These are phyloP conservation scores for Bruguiera hainesii DNA, from an alignment of 441 rosid genomes.

Conservation along the genomic window DNA sequence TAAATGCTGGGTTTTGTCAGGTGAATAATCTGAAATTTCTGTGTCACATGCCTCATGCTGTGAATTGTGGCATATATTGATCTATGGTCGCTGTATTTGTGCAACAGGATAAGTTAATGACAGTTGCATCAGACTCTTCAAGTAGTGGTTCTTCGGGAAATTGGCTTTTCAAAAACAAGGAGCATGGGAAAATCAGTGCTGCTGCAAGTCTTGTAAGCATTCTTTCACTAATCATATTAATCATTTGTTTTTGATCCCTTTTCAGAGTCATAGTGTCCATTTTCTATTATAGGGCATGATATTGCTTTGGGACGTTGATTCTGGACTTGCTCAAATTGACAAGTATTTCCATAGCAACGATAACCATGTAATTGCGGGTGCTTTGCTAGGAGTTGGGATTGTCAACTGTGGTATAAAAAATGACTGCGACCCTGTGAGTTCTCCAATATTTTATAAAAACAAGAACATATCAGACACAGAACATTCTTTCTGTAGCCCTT, in stretches of 20 bases:
- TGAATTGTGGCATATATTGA: slow-evolving; percentile 10
- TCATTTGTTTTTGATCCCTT: background rate
- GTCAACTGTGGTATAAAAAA: slow-evolving; percentile 77
- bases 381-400: slow-evolving; percentile 90
- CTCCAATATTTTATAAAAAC: slow-evolving; percentile 2
- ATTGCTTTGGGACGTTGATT: slow-evolving; percentile 87
- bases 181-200: slow-evolving; percentile 94
- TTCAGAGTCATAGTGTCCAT: slow-evolving; percentile 22
- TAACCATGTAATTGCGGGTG: slow-evolving; percentile 85
- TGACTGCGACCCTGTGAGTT: slow-evolving; percentile 94
- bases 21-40: slow-evolving; percentile 30
- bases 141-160: slow-evolving; percentile 65
- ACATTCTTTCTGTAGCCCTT: slow-evolving; percentile 10
- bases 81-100: slow-evolving; percentile 11
- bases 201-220: slow-evolving; percentile 87
- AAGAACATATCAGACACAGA: background rate
- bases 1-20: slow-evolving; percentile 98
- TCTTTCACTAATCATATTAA: slow-evolving; percentile 4
- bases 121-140: slow-evolving; percentile 66
- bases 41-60: background rate
- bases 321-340: slow-evolving; percentile 88
- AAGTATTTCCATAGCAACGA: slow-evolving; percentile 88
- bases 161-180: slow-evolving; percentile 97
- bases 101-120: slow-evolving; percentile 92
- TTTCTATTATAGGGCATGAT: slow-evolving; percentile 75